Evolutionary conservation across 371 early-diverging fungal species (phyloP), one percentile per base, ranked within the genome.

Genomic region (Mucor irregularis): DNA sequence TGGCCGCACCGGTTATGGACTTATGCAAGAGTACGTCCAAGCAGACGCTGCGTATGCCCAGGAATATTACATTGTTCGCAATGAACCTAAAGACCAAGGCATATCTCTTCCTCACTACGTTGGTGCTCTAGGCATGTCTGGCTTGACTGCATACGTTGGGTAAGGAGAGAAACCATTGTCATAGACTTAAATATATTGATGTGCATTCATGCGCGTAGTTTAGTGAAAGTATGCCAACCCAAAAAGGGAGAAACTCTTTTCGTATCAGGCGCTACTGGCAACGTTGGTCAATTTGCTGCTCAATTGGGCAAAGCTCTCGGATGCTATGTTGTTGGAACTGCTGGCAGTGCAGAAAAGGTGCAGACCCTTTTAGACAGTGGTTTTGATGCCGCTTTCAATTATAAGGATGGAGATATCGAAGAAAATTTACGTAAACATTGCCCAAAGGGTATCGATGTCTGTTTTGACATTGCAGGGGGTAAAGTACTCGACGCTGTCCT

Each of bases 341-440:
- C 90, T 5, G 89, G 90, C 0, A 74, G 82, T 5, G 88, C 90
- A 30, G 90, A 87, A 5, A 93, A 93, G 69, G 86, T 87, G n/a
- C 73, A 68, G 19, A 82, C 74, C 56, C 76, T 90, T 31, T 76
- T 70, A 53, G 65, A 73, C 5, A 76, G 75, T 26, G 85, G 84
- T 6, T 85, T 85, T 37, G 89, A 90, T 66, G 86, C 54, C 4
- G 93, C 84, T 5, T 90, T 93, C 80, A 91, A 90, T 74, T 91
- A 91, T 82, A 90, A 90, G 75, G 89, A 82, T 2, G 72, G 71
- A 29, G 81, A 79, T 33, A 64, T 42, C 14, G 54, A 58, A n/a
- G 58, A 59, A 4, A 74, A 71, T 16, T 64, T 88, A 16, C 33
- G 35, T 0, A 69, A 83, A 57, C 53, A 66, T 10, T 80, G 79